These are phyloP conservation scores for Saccharomycopsis schoenii DNA, from an alignment of 805 yeast genomes.

Conservation along the genomic window DNA sequence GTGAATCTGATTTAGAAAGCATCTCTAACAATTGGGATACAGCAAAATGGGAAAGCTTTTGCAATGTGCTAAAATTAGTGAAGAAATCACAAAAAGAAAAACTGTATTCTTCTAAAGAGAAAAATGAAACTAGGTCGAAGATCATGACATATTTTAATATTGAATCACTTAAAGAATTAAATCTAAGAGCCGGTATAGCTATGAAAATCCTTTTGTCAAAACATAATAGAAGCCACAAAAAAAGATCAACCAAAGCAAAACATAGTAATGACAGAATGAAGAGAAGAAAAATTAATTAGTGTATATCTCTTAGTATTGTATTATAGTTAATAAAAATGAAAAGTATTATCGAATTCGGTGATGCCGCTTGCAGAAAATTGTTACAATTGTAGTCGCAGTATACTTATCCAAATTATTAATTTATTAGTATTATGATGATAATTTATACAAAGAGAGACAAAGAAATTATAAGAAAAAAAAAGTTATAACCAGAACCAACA, in stretches of 20 bases:
- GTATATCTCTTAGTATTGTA: too few relatives aligned
- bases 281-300: background rate
- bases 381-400: background rate
- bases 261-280: background rate
- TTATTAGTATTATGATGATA: background rate
- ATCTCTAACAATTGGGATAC: background rate
- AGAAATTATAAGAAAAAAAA: background rate
- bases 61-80: background rate
- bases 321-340: background rate
- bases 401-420: too few relatives aligned
- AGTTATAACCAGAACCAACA: background rate
- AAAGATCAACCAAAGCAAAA: background rate
- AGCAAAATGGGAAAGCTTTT: background rate
- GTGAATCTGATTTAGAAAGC: background rate
- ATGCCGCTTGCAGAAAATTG: background rate
- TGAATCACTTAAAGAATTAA: slow-evolving; percentile 3
- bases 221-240: background rate
- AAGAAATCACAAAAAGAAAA: background rate
- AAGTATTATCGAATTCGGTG: too few relatives aligned
- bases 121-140: background rate
- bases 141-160: slow-evolving; percentile 7
- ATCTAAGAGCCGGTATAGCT: slow-evolving; percentile 3
- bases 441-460: background rate
- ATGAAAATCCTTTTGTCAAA: background rate
- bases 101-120: background rate